Base-by-base conservation (phyloP, 2,329 filamentous ascomycete genomes). In the Phyllosticta ampelicida region DNA sequence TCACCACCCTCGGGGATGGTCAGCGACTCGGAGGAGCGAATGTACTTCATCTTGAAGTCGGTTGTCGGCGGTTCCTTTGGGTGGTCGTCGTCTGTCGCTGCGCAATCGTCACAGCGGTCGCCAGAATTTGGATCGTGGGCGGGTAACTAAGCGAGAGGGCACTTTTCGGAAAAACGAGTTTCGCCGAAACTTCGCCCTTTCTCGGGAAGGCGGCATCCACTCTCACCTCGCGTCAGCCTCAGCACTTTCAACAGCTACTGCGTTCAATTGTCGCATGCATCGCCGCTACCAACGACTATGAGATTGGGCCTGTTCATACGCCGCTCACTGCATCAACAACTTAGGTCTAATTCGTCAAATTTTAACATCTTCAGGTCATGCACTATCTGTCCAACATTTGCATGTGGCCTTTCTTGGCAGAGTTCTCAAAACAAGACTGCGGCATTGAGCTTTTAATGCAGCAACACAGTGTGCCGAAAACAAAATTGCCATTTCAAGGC, bases 21-120 rank as follows among this genome's bases (percentile, higher is more conserved):
- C 81, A 99, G 84, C 80, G 84, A 83, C 86, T 99, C 92, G 82
- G 92, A 84, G 75, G 90, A 95, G 85, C 96, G 90, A 82, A 99
- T 96, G 89, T 96, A 97, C 84, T 89, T 95, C 94, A 97, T 97
- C 81, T 89, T 96, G 87, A 80, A 44, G 56, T 53, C 48, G 50
- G 58, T 58, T 58, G 56, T 66, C 19, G 60, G 65, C 66, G 66
- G 68, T 68, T 66, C 64, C 55, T 58, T 23, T 48, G n/a, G 56
- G 56, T 58, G 51, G 56, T 58, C 56, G 56, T 58, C 56, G 51
- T 51, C 51, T 51, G 56, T 58, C 56, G 56, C 55, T 58, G 53
- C 55, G 30, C 48, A 30, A 49, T 51, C 55, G 55, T 58, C 50
- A 53, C 55, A 29, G 48, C 48, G 36, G 51, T 21, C 44, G 50